These are phyloP conservation scores for Saccharomyces hybrid DNA, from an alignment of 1,139 yeast species.

Conservation along the genomic window DNA sequence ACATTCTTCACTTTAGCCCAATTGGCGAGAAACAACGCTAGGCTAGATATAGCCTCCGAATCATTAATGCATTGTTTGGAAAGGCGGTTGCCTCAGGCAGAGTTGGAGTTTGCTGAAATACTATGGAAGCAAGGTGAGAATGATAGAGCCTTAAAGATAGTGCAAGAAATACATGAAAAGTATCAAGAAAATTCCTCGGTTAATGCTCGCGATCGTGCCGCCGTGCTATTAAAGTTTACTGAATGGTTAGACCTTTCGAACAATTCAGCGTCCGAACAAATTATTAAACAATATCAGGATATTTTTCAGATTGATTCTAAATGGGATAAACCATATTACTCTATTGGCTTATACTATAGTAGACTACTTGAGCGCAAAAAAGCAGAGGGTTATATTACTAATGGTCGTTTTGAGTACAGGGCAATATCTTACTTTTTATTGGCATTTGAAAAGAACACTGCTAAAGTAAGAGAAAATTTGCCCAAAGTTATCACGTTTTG, in stretches of 20 bases:
- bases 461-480: constrained; percentile 71
- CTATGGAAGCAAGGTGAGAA: constrained; percentile 89
- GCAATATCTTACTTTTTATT: constrained; percentile 58
- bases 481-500: constrained; percentile 88
- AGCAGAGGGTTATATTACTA: constrained; percentile 33
- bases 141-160: constrained; percentile 69
- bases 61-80: constrained; percentile 58
- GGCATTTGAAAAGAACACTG: constrained; percentile 62
- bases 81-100: constrained; percentile 43
- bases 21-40: constrained; percentile 58
- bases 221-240: constrained; percentile 67
- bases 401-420: constrained; percentile 61
- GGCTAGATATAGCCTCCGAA: constrained; percentile 68
- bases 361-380: constrained; percentile 61
- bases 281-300: constrained; percentile 58
- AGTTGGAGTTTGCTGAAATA: constrained; percentile 73
- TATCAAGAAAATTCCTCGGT: constrained; percentile 16
- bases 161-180: constrained; percentile 39
- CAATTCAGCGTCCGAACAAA: constrained; percentile 69
- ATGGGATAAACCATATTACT: constrained; percentile 79
- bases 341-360: constrained; percentile 71
- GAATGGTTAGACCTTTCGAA: constrained; percentile 86
- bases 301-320: constrained; percentile 49
- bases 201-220: constrained; percentile 35
- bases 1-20: constrained; percentile 56